Percentiles rank a stretch among this genome's conserved stretches.
phyloP scores from a whole-genome alignment of 352 stramenopile species.

The Globisporangium echinulatum region DNA sequence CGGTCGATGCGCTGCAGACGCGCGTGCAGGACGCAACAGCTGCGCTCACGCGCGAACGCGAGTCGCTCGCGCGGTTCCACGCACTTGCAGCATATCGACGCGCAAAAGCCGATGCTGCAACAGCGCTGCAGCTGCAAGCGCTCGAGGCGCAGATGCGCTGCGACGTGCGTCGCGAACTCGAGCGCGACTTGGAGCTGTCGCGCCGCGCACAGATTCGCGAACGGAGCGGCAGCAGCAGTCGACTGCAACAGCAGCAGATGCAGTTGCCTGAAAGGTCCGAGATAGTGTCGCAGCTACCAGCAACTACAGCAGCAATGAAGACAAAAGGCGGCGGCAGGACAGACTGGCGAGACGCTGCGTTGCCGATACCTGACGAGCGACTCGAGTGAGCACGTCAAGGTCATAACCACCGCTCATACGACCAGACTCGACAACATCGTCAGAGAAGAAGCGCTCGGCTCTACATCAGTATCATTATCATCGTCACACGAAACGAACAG shows the following conservation, averaged over 20 bases:
- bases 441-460: no score
- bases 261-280: no score
- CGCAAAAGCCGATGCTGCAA: constrained; percentile 40
- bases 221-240: constrained; percentile 5
- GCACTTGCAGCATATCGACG: constrained; percentile 33
- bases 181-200: constrained; percentile 49
- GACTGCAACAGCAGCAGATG: not conserved
- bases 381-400: no score
- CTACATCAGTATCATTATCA: no score
- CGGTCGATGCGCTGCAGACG: constrained; percentile 24
- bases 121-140: constrained; percentile 27
- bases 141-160: constrained; percentile 36
- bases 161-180: constrained; percentile 56
- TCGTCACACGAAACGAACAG: no score
- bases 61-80: constrained; percentile 42
- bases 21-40: constrained; percentile 22
- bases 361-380: no score
- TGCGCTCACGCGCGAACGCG: constrained; percentile 24
- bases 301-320: not conserved
- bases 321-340: no score
- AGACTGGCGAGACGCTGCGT: no score
- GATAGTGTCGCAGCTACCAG: not conserved
- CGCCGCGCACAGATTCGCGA: constrained; percentile 26
- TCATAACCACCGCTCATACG: no score
- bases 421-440: no score